These are phyloP conservation scores for Annulohypoxylon bovei DNA, from an alignment of 495 filamentous ascomycete genomes.

Conservation along the genomic window DNA sequence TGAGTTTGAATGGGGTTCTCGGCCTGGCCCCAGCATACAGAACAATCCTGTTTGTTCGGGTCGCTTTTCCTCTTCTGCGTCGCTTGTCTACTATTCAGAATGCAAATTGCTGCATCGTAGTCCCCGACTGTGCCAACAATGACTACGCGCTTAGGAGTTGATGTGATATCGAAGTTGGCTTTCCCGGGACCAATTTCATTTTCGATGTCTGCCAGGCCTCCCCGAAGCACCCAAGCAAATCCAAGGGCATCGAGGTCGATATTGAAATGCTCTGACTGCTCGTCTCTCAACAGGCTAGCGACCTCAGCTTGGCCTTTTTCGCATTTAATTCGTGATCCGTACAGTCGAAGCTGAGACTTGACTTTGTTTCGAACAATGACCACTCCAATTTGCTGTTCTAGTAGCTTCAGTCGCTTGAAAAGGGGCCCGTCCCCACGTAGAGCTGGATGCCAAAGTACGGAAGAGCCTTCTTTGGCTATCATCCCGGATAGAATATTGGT, in stretches of 20 bases:
- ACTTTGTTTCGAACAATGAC: constrained; percentile 47
- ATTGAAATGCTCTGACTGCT: constrained; percentile 29
- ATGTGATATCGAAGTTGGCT: constrained; percentile 46
- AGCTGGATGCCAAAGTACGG: constrained; percentile 43
- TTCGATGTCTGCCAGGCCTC: constrained; percentile 52
- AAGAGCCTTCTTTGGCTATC: constrained; percentile 28
- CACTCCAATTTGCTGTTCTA: constrained; percentile 38
- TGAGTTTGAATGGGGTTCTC: constrained; percentile 49
- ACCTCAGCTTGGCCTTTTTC: constrained; percentile 11
- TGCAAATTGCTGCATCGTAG: constrained; percentile 25
- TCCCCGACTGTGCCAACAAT: constrained; percentile 43
- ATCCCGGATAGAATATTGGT: constrained; percentile 42
- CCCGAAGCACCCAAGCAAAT: constrained; percentile 51
- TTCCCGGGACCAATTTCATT: constrained; percentile 47
- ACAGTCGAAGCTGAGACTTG: constrained; percentile 44
- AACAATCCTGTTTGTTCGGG: constrained; percentile 41
- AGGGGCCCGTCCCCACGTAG: constrained; percentile 34
- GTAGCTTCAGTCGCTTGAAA: constrained; percentile 23
- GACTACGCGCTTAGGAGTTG: constrained; percentile 44
- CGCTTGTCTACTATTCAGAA: constrained; percentile 13
- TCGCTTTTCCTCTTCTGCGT: not conserved
- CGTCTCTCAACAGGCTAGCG: constrained; percentile 37
- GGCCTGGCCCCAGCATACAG: constrained; percentile 54
- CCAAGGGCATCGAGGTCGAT: constrained; percentile 39
- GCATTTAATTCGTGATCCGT: constrained; percentile 35